These are phyloP conservation scores for Neopestalotiopsis rosae DNA, from an alignment of 2,329 filamentous ascomycete species.

Conservation along the genomic window DNA sequence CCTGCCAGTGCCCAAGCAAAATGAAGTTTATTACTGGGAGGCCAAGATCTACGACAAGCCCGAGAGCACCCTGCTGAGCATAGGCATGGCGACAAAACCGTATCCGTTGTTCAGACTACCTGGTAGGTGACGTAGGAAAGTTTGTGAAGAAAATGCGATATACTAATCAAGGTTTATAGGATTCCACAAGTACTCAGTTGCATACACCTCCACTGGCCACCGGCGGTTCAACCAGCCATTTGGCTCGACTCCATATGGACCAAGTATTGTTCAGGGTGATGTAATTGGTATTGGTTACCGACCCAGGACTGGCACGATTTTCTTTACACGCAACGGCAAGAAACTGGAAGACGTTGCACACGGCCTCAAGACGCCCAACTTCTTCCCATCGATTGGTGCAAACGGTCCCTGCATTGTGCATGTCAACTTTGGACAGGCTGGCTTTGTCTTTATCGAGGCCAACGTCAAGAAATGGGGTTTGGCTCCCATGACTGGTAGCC, in stretches of 20 bases:
- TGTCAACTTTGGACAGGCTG: slow-evolving; percentile 97
- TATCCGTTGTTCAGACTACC: slow-evolving; percentile 94
- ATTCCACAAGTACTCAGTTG: slow-evolving; percentile 90
- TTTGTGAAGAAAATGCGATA: slow-evolving; percentile 7
- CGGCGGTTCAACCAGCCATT: slow-evolving; percentile 96
- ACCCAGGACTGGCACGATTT: slow-evolving; percentile 90
- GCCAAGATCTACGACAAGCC: slow-evolving; percentile 98
- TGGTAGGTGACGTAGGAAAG: slow-evolving; percentile 63
- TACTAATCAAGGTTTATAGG: slow-evolving; percentile 52
- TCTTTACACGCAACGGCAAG: slow-evolving; percentile 98
- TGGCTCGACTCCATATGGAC: slow-evolving; percentile 77
- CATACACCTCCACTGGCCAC: slow-evolving; percentile 86
- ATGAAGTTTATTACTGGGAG: slow-evolving; percentile 99
- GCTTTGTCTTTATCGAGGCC: slow-evolving; percentile 98
- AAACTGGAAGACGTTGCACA: slow-evolving; percentile 94
- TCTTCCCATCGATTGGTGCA: slow-evolving; percentile 96
- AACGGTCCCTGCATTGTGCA: slow-evolving; percentile 92
- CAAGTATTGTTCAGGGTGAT: slow-evolving; percentile 87
- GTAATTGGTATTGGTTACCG: slow-evolving; percentile 96
- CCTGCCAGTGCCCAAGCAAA: slow-evolving; percentile 95
- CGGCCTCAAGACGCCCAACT: slow-evolving; percentile 91
- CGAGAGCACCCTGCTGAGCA: slow-evolving; percentile 82
- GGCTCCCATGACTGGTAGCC: slow-evolving; percentile 91
- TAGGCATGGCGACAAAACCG: slow-evolving; percentile 95
- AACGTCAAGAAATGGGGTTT: slow-evolving; percentile 99